Evolutionary conservation across 805 yeast species (phyloP), one percentile per base, ranked within the genome.

Genomic region (Ogataea saltuana): DNA sequence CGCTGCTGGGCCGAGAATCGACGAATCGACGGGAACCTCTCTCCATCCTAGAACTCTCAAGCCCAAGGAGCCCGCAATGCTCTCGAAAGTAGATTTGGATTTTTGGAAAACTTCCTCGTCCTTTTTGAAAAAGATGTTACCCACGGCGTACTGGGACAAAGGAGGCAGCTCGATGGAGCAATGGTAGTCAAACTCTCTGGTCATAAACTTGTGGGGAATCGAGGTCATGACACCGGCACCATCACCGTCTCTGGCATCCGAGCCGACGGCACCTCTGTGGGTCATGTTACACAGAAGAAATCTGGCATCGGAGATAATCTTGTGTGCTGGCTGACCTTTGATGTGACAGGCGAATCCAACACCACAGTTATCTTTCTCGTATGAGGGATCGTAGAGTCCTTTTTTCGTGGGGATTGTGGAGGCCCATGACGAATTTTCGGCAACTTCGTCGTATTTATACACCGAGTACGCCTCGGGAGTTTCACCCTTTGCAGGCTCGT

Each of bases 161-260:
- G 73, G 70, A 17, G 98, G 98, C 47, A 91, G 70, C 45, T 73
- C 74, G 41, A 87, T 70, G 52, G 79, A 72, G 59, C 84, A 75
- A 45, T 79, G 78, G 56, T 83, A 80, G 56, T 78, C 78, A 64
- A 90, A 90, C 70, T 91, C 98, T 64, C 91, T 80, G 46, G 68
- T 67, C 75, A 91, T 80, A 65, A 93, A 88, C 52, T 78, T 81
- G 69, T 90, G 97, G 26, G 97, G 97, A 50, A 91, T 81, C 22
- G 96, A 85, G 39, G 93, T 80, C 79, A 91, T 80, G 49, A 91
- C 88, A 66, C 99, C 99, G 20, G 99, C 99, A 68, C 99, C 99
- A 64, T 91, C 99, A 68, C 99, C 99, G 64, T 91, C 97, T 58
- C 89, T 81, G 17, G 97, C 95, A 61, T 90, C 96, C 1, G 88